Percentiles rank a stretch among this genome's conserved stretches.
Conservation (phyloP, 164 flowering plant species). For the Piper betle region DNA sequence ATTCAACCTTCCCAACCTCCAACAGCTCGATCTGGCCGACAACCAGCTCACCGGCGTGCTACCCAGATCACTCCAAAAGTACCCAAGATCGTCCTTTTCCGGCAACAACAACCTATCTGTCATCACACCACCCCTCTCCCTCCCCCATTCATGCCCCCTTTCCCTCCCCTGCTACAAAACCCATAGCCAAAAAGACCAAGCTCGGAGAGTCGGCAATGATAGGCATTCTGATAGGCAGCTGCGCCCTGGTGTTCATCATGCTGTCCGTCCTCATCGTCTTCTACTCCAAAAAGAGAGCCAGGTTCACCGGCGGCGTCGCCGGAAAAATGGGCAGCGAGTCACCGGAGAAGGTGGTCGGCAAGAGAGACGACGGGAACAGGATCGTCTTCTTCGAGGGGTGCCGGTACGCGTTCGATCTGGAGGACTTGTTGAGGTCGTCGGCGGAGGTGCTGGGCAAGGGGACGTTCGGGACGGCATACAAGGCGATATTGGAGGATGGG, state of each 20-base stretch:
- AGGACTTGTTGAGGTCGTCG: conserved; percentile 87
- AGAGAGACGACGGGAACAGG: conserved; percentile 32
- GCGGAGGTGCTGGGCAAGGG: conserved; percentile 97
- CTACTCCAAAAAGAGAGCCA: conserved; percentile 18
- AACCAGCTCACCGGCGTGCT: conserved; percentile 54
- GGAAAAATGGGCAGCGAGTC: conserved; percentile 27
- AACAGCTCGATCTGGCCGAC: conserved; percentile 39
- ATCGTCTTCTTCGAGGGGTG: conserved; percentile 72
- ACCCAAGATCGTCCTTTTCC: conserved; percentile 44
- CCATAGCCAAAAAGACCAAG: conserved; percentile 7
- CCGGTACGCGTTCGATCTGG: conserved; percentile 65
- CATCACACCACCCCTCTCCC: conserved; percentile 4
- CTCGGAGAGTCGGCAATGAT: conserved; percentile 40
- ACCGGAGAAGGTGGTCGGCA: conserved; percentile 24
- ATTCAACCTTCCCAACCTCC: conserved; percentile 41
- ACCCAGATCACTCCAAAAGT: conserved; percentile 48
- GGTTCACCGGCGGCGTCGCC: conserved; percentile 4
- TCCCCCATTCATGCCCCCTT: conserved; percentile 22
- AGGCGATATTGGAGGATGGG: conserved; percentile 71
- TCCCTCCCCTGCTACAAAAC: conserved; percentile 8
- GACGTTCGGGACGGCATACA: conserved; percentile 65
- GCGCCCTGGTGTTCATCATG: conserved; percentile 26
- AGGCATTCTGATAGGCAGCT: conserved; percentile 50
- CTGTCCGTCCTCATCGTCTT: conserved; percentile 28
- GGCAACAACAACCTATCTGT: conserved; percentile 56